Evolutionary conservation across 1,284 basidiomycete genomes (phyloP).

Genomic region (Earliella scabrosa): DNA sequence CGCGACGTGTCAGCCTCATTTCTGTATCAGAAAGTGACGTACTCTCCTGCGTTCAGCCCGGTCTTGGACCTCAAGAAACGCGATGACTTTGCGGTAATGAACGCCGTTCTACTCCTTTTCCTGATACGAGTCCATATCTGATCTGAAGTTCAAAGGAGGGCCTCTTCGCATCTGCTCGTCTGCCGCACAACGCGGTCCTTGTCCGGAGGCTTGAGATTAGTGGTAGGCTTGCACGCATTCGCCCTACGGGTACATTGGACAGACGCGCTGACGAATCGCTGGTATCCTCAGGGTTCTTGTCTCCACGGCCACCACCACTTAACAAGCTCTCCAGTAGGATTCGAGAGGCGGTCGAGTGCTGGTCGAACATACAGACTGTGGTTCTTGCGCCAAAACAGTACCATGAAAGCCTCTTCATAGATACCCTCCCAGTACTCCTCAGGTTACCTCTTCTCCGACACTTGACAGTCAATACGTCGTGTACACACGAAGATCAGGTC

Average conservation of each 20-base stretch:
- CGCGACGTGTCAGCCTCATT: slow-evolving; percentile 44
- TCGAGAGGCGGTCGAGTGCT: slow-evolving; percentile 38
- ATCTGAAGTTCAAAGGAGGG: slow-evolving; percentile 5
- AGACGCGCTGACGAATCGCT: background rate
- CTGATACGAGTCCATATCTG: background rate
- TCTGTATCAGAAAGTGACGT: slow-evolving; percentile 47
- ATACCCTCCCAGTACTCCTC: slow-evolving; percentile 35
- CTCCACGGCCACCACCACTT: slow-evolving; percentile 38
- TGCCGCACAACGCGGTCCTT: slow-evolving; percentile 42
- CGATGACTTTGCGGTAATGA: slow-evolving; percentile 38
- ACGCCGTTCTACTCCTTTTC: background rate
- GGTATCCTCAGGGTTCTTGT: slow-evolving; percentile 43
- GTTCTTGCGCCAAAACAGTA: slow-evolving; percentile 43
- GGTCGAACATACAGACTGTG: slow-evolving; percentile 43
- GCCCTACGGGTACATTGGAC: background rate
- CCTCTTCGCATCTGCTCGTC: slow-evolving; percentile 45
- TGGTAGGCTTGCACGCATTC: slow-evolving; percentile 39
- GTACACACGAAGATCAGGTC: slow-evolving; percentile 39
- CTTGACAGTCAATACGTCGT: slow-evolving; percentile 46
- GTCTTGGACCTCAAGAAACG: slow-evolving; percentile 42
- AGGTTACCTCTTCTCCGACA: slow-evolving; percentile 33
- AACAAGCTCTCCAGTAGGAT: slow-evolving; percentile 40
- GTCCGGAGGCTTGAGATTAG: slow-evolving; percentile 48
- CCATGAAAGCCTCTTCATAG: slow-evolving; percentile 41
- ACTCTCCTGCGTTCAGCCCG: slow-evolving; percentile 40